Evolutionary conservation across 345 rosid genomes (phyloP).

Genomic region (Syzygium aromaticum): DNA sequence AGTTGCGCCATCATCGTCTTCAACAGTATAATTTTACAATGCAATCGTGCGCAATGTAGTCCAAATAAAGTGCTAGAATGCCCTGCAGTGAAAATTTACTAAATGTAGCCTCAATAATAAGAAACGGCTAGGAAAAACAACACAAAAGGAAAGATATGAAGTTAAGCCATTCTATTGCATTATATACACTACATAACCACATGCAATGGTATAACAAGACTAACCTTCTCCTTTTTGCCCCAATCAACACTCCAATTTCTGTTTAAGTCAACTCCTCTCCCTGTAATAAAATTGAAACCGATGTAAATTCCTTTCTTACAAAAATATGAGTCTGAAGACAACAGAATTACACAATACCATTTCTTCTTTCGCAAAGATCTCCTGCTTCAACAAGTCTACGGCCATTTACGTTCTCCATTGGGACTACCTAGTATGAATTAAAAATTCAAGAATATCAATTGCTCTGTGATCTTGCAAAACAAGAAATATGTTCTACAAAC

Average conservation of each 20-base stretch:
- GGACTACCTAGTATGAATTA: conserved; percentile 53
- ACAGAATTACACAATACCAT: conserved; percentile 35
- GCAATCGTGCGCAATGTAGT: not conserved
- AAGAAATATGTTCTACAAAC: not conserved
- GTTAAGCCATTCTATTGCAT: not conserved
- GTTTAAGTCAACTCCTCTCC: conserved; percentile 97
- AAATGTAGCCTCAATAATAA: not conserved
- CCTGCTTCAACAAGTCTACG: conserved; percentile 91
- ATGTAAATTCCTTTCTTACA: not conserved
- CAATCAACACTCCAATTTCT: conserved; percentile 98
- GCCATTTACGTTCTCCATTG: conserved; percentile 90
- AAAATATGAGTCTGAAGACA: not conserved
- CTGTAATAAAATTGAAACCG: conserved; percentile 20
- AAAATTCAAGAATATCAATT: not conserved
- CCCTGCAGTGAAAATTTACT: not conserved
- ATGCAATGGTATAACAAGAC: not conserved
- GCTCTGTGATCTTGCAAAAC: not conserved
- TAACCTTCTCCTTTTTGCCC: conserved; percentile 98
- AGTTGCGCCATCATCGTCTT: not conserved
- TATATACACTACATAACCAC: not conserved
- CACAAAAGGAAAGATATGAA: not conserved
- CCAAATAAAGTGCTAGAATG: not conserved
- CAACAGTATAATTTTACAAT: not conserved
- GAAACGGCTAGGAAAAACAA: not conserved
- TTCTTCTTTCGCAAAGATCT: conserved; percentile 93